Base-by-base conservation (phyloP, 1,284 basidiomycete species). In the Anthracocystis panici-leucophaei region DNA sequence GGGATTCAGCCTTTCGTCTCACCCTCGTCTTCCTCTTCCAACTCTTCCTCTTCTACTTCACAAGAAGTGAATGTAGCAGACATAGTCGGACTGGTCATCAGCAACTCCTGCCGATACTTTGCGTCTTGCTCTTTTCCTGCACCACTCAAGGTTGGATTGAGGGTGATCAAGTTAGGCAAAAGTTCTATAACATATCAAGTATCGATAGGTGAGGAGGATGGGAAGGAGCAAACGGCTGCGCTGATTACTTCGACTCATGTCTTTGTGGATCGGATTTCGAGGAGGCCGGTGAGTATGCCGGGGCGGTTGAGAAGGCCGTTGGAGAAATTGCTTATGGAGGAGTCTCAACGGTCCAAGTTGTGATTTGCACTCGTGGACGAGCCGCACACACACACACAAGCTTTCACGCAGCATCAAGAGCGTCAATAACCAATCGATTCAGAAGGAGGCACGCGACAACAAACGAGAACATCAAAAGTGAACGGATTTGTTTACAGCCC, bases 171-270 rank as follows among this genome's bases (percentile, higher is more conserved):
- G 21, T 45, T 80, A 6, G 78, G 78, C 5, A 73, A 41, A 11
- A 65, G 58, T 38, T 66, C 61, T 21, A 77, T 80, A 3, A 74
- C 69, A 1, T 80, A 79, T 42, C 66, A 78, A 33, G 65, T 77
- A 21, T 65, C 60, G 5, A 76, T 80, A 11, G 35, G 31, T 1
- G 64, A 71, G 27, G 23, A 59, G 16, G 25, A 11, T 12, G 31
- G 11, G 16, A 11, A 42, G 35, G 21, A 55, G n/a, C 21, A 61
- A 12, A 29, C 53, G 18, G 68, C 73, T 5, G 77, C 75, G 7
- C 9, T 78, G 25, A 73, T 71, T 53, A 65, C 67, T 2, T 57
- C 68, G 2, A 80, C 78, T 2, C 78, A 80, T 49, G 78, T 80
- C 11, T 80, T 80, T 40, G 78, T 80, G 6, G 69, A 80, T 45